These are phyloP conservation scores for Dunaliella primolecta DNA, from an alignment of 139 green algal genomes.

Conservation along the genomic window DNA sequence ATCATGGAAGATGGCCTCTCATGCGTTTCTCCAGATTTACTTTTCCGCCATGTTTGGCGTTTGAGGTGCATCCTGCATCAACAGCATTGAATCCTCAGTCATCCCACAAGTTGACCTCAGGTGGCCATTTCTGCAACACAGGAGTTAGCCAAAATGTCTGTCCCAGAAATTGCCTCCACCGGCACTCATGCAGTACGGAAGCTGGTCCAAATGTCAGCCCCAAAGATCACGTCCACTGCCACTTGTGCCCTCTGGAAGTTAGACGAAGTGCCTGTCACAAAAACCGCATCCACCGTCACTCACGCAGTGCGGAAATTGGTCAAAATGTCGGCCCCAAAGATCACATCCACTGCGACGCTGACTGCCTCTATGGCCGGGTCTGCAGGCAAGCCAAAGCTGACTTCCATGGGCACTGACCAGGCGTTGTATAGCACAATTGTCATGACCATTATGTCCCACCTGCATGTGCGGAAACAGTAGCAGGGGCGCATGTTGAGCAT, in stretches of 20 bases:
- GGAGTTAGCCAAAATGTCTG: too few relatives aligned
- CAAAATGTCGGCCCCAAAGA: constrained; percentile 24
- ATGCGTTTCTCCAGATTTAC: too few relatives aligned
- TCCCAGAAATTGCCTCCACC: too few relatives aligned
- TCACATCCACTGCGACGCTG: constrained; percentile 8
- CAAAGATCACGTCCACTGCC: constrained; percentile 16
- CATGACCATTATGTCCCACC: constrained; percentile 32
- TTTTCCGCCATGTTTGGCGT: too few relatives aligned
- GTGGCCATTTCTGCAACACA: too few relatives aligned
- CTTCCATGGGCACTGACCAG: constrained; percentile 19
- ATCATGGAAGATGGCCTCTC: too few relatives aligned
- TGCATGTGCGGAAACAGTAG: not conserved
- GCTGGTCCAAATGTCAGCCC: constrained; percentile 19
- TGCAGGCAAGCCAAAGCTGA: constrained; percentile 21
- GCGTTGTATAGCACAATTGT: constrained; percentile 25
- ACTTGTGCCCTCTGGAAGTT: too few relatives aligned
- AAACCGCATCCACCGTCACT: too few relatives aligned
- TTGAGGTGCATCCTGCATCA: too few relatives aligned
- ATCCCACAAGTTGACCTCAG: too few relatives aligned
- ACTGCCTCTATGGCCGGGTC: not conserved
- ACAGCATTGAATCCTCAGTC: not conserved
- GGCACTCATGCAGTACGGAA: constrained; percentile 14
- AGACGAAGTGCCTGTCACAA: too few relatives aligned
- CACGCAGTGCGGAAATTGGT: constrained; percentile 21
- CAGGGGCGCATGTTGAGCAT: too few relatives aligned